Base-by-base conservation (phyloP, 2,329 filamentous ascomycete genomes). In the Fusarium napiforme region DNA sequence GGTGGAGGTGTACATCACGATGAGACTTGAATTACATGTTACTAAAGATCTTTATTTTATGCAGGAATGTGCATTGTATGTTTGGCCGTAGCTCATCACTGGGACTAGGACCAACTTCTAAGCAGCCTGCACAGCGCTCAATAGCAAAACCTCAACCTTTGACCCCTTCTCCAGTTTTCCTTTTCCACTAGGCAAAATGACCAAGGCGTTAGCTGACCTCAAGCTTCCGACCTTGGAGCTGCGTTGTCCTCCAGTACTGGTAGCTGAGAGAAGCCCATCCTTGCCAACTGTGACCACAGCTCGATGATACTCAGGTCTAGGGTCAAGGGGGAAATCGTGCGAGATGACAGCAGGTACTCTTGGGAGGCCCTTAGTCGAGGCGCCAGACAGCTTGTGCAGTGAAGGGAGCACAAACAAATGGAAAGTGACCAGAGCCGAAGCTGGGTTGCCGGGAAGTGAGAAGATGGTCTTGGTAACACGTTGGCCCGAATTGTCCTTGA, bases 331-430 rank as follows among this genome's bases (percentile, higher is more conserved):
- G 58, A 98, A 90, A 50, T 94, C 90, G 65, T 96, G 91, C 0
- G 90, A 89, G 32, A 98, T 80, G 3, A 85, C 84, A 1, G 96
- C 95, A 4, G 89, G 89, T 0, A 97, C 89, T 56, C 85, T 90
- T 2, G 95, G 91, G 21, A 98, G 84, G 0, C 95, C 94, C 1
- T 85, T 85, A 0, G 90, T 90, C 45, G 82, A 83, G 28, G 95
- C 85, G 0, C 95, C 96, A 16, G 90, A 88, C 75, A 93, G 87
- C 74, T 93, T 91, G 78, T 97, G 94, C 67, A 99, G 84, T 1
- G 93, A 91, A 0, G 96, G 96, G 16, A 99, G 86, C 14, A 98
- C 95, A 81, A 99, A 98, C 4, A 99, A 89, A 79, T 98, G 93
- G 78, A 97, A 94, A 0, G 96, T 97, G 15, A 98, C 96, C 5